Percentiles rank a stretch among this genome's conserved stretches.
These are phyloP conservation scores for Trametes villosa DNA, from an alignment of 768 basidiomycete species.

Conservation along the genomic window DNA sequence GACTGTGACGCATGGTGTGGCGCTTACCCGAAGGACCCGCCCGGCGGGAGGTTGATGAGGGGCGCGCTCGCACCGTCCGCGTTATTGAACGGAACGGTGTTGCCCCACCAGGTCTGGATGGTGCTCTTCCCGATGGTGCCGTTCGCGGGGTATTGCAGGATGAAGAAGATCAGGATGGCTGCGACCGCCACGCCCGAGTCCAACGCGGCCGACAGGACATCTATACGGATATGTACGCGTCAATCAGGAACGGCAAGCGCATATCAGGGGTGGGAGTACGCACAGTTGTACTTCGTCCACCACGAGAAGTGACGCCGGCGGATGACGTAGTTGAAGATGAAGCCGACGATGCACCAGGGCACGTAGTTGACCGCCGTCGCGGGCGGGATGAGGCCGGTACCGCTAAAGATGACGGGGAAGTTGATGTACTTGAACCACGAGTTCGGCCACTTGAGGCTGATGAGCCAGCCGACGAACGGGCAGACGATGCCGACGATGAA, in stretches of 20 bases:
- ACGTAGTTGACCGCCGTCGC: constrained; percentile 47
- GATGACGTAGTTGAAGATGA: constrained; percentile 43
- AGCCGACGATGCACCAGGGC: constrained; percentile 42
- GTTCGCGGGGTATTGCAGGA: constrained; percentile 40
- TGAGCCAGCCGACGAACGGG: constrained; percentile 44
- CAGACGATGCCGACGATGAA: constrained; percentile 49
- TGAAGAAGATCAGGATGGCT: constrained; percentile 36
- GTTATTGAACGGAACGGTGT: constrained; percentile 39
- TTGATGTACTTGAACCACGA: constrained; percentile 45
- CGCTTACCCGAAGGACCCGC: constrained; percentile 36
- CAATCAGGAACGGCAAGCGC: not conserved
- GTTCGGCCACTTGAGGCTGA: constrained; percentile 65
- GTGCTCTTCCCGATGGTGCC: constrained; percentile 37
- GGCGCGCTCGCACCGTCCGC: constrained; percentile 36
- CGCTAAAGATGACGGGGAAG: constrained; percentile 48
- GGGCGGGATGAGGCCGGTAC: constrained; percentile 46
- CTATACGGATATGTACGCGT: constrained; percentile 35
- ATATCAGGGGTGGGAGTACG: not conserved
- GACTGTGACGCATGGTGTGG: not conserved
- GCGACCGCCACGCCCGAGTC: constrained; percentile 59
- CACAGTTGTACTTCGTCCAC: constrained; percentile 47
- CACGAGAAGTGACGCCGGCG: constrained; percentile 42
- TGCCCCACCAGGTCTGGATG: constrained; percentile 45
- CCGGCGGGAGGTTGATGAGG: constrained; percentile 25
- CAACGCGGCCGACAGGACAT: constrained; percentile 75